phyloP scores from a whole-genome alignment of 2,329 filamentous ascomycete genomes.

The Neoarthrinium moseri region DNA sequence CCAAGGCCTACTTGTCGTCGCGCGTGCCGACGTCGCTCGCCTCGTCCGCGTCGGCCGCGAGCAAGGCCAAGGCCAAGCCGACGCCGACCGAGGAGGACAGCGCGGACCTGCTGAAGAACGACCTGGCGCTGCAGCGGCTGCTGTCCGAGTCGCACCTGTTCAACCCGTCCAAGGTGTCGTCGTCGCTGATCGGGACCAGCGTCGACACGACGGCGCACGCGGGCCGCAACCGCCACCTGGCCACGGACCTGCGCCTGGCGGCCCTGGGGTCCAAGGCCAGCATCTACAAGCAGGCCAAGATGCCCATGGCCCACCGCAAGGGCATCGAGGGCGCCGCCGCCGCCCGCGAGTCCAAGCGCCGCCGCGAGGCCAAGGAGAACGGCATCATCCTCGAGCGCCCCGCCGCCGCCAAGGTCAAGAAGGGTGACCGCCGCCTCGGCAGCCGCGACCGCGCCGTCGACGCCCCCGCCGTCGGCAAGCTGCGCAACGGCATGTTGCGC shows the following conservation, averaged over 20 bases:
- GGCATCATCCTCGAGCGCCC: slow-evolving; percentile 79
- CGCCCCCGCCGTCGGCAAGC: slow-evolving; percentile 75
- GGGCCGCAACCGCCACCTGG: slow-evolving; percentile 76
- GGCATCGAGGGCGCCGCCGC: slow-evolving; percentile 73
- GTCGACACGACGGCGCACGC: slow-evolving; percentile 36
- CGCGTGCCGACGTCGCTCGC: slow-evolving; percentile 40
- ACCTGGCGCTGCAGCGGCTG: slow-evolving; percentile 86
- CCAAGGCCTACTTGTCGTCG: slow-evolving; percentile 68
- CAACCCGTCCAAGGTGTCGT: slow-evolving; percentile 43
- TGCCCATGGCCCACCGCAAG: slow-evolving; percentile 84
- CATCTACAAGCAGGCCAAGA: slow-evolving; percentile 75
- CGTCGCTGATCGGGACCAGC: slow-evolving; percentile 26
- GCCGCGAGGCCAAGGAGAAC: slow-evolving; percentile 82
- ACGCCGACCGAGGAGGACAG: slow-evolving; percentile 53
- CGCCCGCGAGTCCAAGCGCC: slow-evolving; percentile 66
- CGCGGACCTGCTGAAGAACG: slow-evolving; percentile 77
- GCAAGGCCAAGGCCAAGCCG: slow-evolving; percentile 20
- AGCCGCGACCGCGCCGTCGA: slow-evolving; percentile 62
- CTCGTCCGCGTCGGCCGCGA: slow-evolving; percentile 22
- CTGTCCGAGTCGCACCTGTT: slow-evolving; percentile 91
- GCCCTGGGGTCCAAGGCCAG: slow-evolving; percentile 76
- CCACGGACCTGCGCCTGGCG: slow-evolving; percentile 80
- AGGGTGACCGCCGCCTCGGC: slow-evolving; percentile 29
- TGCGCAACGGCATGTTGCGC: slow-evolving; percentile 70
- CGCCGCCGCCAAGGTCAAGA: slow-evolving; percentile 33